Conservation (phyloP, 73 alveolate species). For the Paramecium sonneborni region DNA sequence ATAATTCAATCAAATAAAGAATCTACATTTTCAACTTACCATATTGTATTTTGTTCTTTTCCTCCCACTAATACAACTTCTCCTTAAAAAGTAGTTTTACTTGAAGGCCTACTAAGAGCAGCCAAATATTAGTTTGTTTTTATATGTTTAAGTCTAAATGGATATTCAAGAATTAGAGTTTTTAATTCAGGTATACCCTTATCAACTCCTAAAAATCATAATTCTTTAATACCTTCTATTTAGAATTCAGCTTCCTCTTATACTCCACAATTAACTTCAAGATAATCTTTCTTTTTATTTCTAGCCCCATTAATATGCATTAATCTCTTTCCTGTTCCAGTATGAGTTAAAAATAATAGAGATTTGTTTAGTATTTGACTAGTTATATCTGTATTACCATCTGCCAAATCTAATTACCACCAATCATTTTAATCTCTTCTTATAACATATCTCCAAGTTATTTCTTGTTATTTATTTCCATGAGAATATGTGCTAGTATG, state of each 20-base stretch:
- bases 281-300: conserved; percentile 24
- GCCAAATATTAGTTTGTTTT: conserved; percentile 24
- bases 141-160: conserved; percentile 30
- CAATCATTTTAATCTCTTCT: conserved; percentile 46
- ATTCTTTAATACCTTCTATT: conserved; percentile 15
- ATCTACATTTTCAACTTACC: conserved; percentile 38
- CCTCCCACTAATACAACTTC: neutral
- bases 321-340: neutral
- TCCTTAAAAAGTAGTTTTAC: conserved; percentile 33
- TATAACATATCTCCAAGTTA: neutral
- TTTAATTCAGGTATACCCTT: conserved; percentile 24
- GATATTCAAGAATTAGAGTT: neutral
- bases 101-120: neutral
- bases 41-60: conserved; percentile 20
- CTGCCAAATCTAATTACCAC: neutral
- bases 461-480: conserved; percentile 47
- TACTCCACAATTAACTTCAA: neutral
- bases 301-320: conserved; percentile 37
- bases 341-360: neutral
- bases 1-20: conserved; percentile 48
- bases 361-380: neutral
- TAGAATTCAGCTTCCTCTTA: neutral
- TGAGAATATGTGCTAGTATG: neutral
- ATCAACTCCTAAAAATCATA: neutral
- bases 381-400: neutral